These are phyloP conservation scores for Paxillus involutus DNA, from an alignment of 768 basidiomycete genomes.

Conservation along the genomic window DNA sequence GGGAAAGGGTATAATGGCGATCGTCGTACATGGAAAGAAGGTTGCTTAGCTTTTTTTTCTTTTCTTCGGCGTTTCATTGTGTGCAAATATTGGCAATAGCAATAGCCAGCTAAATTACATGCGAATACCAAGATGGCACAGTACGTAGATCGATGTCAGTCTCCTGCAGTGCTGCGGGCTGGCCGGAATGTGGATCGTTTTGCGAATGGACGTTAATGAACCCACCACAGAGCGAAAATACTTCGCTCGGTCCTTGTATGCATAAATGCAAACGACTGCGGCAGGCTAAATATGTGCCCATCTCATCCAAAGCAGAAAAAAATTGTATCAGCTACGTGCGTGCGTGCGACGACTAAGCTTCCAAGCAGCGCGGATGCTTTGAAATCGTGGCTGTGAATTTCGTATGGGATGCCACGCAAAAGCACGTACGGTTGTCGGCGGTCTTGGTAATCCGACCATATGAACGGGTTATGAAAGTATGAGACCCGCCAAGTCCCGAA, in stretches of 20 bases:
- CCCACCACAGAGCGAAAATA: slow-evolving; percentile 3
- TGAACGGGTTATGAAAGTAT: background rate
- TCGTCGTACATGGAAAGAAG: background rate
- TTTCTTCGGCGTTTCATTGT: slow-evolving; percentile 3
- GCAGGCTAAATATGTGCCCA: background rate
- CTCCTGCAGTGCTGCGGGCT: slow-evolving; percentile 1
- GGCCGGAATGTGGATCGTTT: slow-evolving; percentile 19
- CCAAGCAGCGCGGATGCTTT: slow-evolving; percentile 5
- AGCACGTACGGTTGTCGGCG: slow-evolving; percentile 19
- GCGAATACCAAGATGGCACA: slow-evolving; percentile 4
- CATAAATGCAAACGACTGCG: background rate
- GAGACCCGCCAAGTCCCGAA: background rate
- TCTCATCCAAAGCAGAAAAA: slow-evolving; percentile 10
- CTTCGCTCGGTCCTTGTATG: slow-evolving; percentile 5
- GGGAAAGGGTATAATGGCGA: slow-evolving; percentile 1
- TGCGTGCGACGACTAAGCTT: slow-evolving; percentile 16
- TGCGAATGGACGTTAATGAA: slow-evolving; percentile 16
- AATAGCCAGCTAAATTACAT: slow-evolving; percentile 13
- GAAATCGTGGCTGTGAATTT: slow-evolving; percentile 8
- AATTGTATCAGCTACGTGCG: slow-evolving; percentile 16
- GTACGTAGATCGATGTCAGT: slow-evolving; percentile 7
- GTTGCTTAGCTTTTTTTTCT: background rate
- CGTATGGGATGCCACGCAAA: slow-evolving; percentile 8
- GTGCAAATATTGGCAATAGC: slow-evolving; percentile 16
- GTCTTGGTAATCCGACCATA: background rate